A percentile compares a stretch with the other conserved stretches of the same genome.
These are phyloP conservation scores for Raffaelea ambrosiae DNA, from an alignment of 2,329 filamentous ascomycete genomes.

Conservation along the genomic window DNA sequence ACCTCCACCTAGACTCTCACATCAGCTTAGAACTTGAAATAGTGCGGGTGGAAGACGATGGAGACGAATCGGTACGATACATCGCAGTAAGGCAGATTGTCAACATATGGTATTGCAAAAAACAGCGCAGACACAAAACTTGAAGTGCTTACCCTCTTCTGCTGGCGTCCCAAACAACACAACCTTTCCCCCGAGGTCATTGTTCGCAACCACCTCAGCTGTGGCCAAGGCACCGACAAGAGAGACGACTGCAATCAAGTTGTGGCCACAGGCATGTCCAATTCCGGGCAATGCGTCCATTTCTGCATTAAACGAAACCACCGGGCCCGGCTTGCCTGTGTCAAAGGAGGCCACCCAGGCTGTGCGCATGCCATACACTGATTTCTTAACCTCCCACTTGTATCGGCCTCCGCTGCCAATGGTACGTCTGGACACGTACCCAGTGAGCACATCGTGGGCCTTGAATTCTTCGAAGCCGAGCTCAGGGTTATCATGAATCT, in stretches of 20 bases:
- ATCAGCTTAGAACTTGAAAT: neutral
- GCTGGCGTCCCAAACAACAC: conserved; percentile 44
- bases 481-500: conserved; percentile 44
- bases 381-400: conserved; percentile 42
- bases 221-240: conserved; percentile 38
- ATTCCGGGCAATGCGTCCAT: conserved; percentile 42
- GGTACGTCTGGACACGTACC: conserved; percentile 31
- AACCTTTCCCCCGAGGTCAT: conserved; percentile 33
- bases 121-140: neutral
- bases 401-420: conserved; percentile 24
- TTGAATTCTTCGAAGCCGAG: conserved; percentile 37
- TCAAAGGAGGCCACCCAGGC: conserved; percentile 44
- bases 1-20: conserved; percentile 25
- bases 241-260: conserved; percentile 41
- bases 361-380: conserved; percentile 42
- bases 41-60: too few relatives aligned
- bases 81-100: neutral
- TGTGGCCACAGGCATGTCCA: conserved; percentile 47
- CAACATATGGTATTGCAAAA: too few relatives aligned
- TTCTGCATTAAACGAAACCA: conserved; percentile 37
- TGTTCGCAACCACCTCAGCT: conserved; percentile 31
- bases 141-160: conserved; percentile 31
- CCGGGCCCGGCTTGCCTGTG: conserved; percentile 34
- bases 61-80: too few relatives aligned
- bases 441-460: conserved; percentile 40